Percentiles rank a stretch among this genome's conserved stretches.
These are phyloP conservation scores for Allomyces javanicus DNA, from an alignment of 192 early-diverging fungal species.

Conservation along the genomic window DNA sequence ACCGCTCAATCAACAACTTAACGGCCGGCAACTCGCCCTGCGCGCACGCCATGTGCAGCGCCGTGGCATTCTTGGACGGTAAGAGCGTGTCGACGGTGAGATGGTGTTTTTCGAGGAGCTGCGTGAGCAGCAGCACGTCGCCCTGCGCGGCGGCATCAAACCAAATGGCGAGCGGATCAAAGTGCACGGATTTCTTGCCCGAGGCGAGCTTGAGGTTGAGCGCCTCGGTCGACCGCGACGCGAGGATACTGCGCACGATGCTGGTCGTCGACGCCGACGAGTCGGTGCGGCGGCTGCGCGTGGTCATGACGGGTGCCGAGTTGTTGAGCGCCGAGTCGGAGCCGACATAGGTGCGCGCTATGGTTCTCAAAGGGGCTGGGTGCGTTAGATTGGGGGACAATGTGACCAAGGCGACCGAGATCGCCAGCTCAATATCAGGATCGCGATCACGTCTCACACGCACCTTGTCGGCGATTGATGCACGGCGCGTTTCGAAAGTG, in stretches of 20 bases:
- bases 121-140: neutral
- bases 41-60: slow-evolving; percentile 31
- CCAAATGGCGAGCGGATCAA: neutral
- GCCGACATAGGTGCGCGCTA: slow-evolving; percentile 12
- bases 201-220: neutral
- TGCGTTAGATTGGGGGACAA: slow-evolving; percentile 7
- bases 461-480: neutral
- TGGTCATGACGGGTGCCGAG: neutral
- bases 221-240: neutral
- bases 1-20: slow-evolving; percentile 10
- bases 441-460: neutral
- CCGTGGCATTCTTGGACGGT: slow-evolving; percentile 7
- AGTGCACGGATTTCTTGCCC: neutral
- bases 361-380: slow-evolving; percentile 5
- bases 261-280: neutral
- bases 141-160: neutral
- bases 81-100: neutral
- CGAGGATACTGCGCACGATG: neutral
- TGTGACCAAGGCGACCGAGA: slow-evolving; percentile 9
- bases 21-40: slow-evolving; percentile 25
- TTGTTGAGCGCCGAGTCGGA: neutral
- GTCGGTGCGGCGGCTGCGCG: neutral
- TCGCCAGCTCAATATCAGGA: slow-evolving; percentile 10
- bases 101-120: neutral
- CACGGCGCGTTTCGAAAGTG: slow-evolving; percentile 7